Evolutionary conservation across 78 protist species (phyloP), one percentile per base, ranked within the genome.

Genomic region (Dictyostelium intermedium): DNA sequence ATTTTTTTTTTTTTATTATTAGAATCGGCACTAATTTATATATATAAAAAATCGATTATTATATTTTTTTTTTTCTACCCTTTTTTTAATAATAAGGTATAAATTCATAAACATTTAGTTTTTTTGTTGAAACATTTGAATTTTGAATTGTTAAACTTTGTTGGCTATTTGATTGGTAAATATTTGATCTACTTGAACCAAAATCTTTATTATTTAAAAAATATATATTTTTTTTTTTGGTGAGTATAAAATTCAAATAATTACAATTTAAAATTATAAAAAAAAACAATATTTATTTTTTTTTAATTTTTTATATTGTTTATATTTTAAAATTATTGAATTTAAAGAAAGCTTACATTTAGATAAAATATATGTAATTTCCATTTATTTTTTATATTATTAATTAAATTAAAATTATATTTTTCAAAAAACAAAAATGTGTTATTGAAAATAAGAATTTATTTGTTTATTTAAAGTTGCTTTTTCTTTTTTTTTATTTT

Each of bases 91-190:
- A 72, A 34, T 72, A 72, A 14, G 79, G 79, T 72, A 72, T 72
- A 72, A 72, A 72, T 72, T 72, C 79, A 34, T 72, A 72, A 30
- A 72, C 79, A 34, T 27, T 72, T 72, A 72, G 14, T 72, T 72
- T 72, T 32, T 72, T 72, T 16, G 34, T 11, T 5, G 74, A 25
- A 27, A 30, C 45, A 72, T 72, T 72, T 32, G 37, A 35, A 34
- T 34, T 72, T 72, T 72, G 79, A 72, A 66, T 30, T 66, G 74
- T 66, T 66, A 66, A 66, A 27, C 35, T 66, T 66, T 66, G 74
- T 14, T 27, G 35, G 6, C 79, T 27, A 32, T 3, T 72, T 72
- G 79, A 72, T 34, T 32, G 35, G 18, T 66, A 66, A 11, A 66
- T 27, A 66, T 66, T 66, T 66, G 74, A 66, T 66, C 35, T 66